Evolutionary conservation across 2,329 filamentous ascomycete genomes (phyloP), one percentile per base, ranked within the genome.

Genomic region (Fusarium mundagurra): DNA sequence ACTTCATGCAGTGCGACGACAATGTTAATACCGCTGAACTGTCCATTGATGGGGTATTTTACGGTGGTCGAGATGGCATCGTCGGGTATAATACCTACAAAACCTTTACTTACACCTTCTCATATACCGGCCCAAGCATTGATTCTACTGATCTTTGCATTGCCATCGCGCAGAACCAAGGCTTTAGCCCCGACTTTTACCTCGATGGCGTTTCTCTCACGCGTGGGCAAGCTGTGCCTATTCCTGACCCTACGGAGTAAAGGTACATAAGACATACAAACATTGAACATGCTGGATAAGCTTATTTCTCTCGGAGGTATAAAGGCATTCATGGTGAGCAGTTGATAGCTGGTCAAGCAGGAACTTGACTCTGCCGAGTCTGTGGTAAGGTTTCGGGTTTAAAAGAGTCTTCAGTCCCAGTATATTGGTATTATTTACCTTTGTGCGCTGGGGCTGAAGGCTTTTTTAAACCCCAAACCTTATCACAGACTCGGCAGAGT

Each of bases 261-360:
- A 0, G 16, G 10, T 18, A 7, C 8, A 18, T 4, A 24, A n/a
- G 8, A 3, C 10, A 4, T n/a, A 6, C 6, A 9, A 6, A n/a
- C 3, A 9, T 13, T 5, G 1, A 50, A 8, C 3, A 18, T 10
- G 16, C 5, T 13, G 0, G 16, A 33, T 0, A 13, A 7, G 0
- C 5, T n/a, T n/a, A 18, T n/a, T 7, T 18, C 14, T 33, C 10
- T 33, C 5, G 0, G 3, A 7, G 29, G 8, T 13, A 50, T 18
- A 8, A 33, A n/a, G 16, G 8, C 1, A 39, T 16, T 0, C 1
- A 9, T 39, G 0, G 2, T 31, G 3, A 27, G 18, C 2, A 39
- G 8, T 18, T 8, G 4, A 20, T 9, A 27, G 24, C 14, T 39
- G 18, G 13, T 4, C 13, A 38, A 27, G 1, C 34, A 2, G 14